These are phyloP conservation scores for Aspergillus neoniger DNA, from an alignment of 2,329 filamentous ascomycete genomes.

Conservation along the genomic window DNA sequence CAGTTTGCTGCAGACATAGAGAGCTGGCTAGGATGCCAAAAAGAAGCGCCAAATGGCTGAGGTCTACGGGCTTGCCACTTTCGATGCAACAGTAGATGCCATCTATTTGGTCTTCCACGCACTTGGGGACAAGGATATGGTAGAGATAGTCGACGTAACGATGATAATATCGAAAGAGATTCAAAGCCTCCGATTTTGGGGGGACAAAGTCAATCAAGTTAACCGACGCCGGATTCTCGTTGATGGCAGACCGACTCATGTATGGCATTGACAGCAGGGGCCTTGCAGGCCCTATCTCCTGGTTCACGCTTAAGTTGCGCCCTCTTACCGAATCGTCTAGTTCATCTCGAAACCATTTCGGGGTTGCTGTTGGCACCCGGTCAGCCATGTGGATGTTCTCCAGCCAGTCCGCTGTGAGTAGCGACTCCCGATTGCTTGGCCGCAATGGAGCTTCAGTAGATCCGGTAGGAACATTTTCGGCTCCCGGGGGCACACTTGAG, in stretches of 20 bases:
- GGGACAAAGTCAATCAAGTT: constrained; percentile 31
- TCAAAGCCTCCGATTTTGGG: constrained; percentile 28
- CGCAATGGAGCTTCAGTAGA: not conserved
- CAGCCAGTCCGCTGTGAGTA: constrained; percentile 30
- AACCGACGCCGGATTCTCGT: constrained; percentile 25
- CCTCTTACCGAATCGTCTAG: constrained; percentile 14
- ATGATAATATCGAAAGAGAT: constrained; percentile 37
- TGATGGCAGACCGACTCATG: constrained; percentile 11
- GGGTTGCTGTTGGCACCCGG: constrained; percentile 26
- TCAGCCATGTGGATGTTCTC: constrained; percentile 34
- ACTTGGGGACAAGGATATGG: constrained; percentile 35
- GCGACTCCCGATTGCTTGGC: constrained; percentile 21
- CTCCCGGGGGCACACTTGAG: not conserved
- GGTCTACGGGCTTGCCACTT: constrained; percentile 20
- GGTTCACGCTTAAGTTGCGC: not conserved
- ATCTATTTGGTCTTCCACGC: constrained; percentile 29
- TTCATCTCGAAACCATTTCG: constrained; percentile 22
- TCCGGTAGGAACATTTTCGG: too few species aligned
- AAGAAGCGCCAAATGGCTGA: constrained; percentile 35
- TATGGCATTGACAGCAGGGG: not conserved
- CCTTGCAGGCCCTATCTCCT: not conserved
- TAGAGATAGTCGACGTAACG: constrained; percentile 39
- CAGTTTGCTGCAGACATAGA: constrained; percentile 27
- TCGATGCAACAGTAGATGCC: constrained; percentile 32
- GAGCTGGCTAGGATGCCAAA: constrained; percentile 38